These are phyloP conservation scores for Coniochaeta hoffmannii DNA, from an alignment of 2,329 filamentous ascomycete species.

Conservation along the genomic window DNA sequence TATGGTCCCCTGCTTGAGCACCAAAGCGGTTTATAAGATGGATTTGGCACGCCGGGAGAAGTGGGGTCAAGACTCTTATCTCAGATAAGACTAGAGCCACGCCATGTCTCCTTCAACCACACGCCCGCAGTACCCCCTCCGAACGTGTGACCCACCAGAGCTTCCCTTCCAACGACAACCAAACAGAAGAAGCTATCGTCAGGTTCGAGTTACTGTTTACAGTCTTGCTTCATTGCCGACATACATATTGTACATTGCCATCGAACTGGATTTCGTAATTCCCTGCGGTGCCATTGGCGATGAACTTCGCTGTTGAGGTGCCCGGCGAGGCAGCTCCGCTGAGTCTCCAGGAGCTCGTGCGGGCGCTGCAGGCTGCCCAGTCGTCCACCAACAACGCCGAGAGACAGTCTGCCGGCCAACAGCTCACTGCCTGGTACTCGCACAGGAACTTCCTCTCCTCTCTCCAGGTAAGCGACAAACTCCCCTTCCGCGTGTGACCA, in stretches of 20 bases:
- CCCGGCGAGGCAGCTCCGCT: slow-evolving; percentile 74
- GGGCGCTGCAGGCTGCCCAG: slow-evolving; percentile 51
- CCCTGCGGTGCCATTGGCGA: slow-evolving; percentile 21
- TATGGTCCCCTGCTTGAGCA: no score
- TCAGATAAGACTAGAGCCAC: neutral
- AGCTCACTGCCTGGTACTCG: slow-evolving; percentile 65
- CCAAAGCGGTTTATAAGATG: no score
- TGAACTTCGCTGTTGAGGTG: slow-evolving; percentile 70
- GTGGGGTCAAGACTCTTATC: neutral
- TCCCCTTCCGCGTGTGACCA: neutral
- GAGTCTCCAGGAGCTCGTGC: slow-evolving; percentile 54
- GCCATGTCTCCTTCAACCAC: neutral
- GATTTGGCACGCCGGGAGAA: neutral
- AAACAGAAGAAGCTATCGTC: neutral
- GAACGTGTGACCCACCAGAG: neutral
- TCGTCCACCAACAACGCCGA: slow-evolving; percentile 54
- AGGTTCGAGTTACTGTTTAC: no score
- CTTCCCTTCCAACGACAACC: neutral
- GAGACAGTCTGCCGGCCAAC: slow-evolving; percentile 60
- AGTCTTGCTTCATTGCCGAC: neutral
- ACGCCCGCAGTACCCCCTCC: neutral
- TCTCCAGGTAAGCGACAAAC: slow-evolving; percentile 48
- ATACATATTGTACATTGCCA: neutral
- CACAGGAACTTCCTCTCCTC: slow-evolving; percentile 59
- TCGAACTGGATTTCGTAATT: neutral